Conservation (phyloP, 164 flowering plant species). For the Chimonanthus salicifolius region DNA sequence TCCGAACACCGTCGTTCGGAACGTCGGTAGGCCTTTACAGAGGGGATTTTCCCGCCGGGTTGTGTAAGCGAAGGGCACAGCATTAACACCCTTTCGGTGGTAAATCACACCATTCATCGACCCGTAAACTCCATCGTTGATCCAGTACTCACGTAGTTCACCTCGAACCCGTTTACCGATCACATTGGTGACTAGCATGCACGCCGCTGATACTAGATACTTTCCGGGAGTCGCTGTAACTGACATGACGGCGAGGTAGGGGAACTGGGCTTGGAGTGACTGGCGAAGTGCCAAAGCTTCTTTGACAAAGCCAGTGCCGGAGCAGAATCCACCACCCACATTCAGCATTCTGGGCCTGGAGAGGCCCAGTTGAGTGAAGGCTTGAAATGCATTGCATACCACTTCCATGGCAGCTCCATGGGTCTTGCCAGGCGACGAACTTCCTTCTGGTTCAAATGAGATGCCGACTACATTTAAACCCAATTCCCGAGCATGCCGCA, state of each 20-base stretch:
- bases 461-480: slow-evolving; percentile 4
- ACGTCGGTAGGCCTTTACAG: slow-evolving; percentile 6
- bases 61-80: neutral
- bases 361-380: too few relatives aligned
- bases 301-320: too few relatives aligned
- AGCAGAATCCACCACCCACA: too few relatives aligned
- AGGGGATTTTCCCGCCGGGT: neutral
- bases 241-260: too few relatives aligned
- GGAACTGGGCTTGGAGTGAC: too few relatives aligned
- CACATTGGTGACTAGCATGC: slow-evolving; percentile 3
- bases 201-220: slow-evolving; percentile 4
- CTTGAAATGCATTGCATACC: too few relatives aligned
- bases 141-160: slow-evolving; percentile 9
- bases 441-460: slow-evolving; percentile 2
- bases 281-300: too few relatives aligned
- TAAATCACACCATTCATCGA: slow-evolving; percentile 1
- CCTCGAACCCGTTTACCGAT: slow-evolving; percentile 16
- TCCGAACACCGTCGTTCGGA: slow-evolving; percentile 13
- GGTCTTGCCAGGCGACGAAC: neutral
- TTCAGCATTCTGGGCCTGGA: too few relatives aligned
- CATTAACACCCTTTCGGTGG: neutral
- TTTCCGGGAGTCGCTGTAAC: slow-evolving; percentile 8
- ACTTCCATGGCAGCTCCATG: too few relatives aligned
- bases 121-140: slow-evolving; percentile 17
- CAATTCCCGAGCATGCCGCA: slow-evolving; percentile 1